A percentile compares a stretch with the other conserved stretches of the same genome.
Conservation (phyloP, 805 yeast species). For the Ogataea nitratoaversa region DNA sequence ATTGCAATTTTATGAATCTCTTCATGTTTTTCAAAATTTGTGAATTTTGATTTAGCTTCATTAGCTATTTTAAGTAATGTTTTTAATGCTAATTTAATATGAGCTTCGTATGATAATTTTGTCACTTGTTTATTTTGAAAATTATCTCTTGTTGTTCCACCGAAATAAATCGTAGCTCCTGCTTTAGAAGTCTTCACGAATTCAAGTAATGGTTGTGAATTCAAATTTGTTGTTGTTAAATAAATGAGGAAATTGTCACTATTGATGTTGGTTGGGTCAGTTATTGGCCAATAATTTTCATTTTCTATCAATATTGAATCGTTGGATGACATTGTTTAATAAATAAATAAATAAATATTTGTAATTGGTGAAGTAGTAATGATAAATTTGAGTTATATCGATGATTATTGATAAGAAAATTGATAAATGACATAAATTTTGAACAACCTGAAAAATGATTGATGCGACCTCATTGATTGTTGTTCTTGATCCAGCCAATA, state of each 20-base stretch:
- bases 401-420: no score
- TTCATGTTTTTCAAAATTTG: slow-evolving; percentile 2
- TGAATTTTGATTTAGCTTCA: slow-evolving; percentile 28
- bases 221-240: slow-evolving; percentile 21
- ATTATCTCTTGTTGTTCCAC: slow-evolving; percentile 46
- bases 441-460: no score
- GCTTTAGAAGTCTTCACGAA: slow-evolving; percentile 41
- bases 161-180: slow-evolving; percentile 47
- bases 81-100: slow-evolving; percentile 36
- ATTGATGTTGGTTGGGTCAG: no score
- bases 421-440: no score
- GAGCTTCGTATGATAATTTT: slow-evolving; percentile 43
- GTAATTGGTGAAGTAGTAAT: no score
- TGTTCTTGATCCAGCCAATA: no score
- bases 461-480: no score
- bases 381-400: no score
- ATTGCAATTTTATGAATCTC: slow-evolving; percentile 35
- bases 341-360: no score
- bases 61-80: slow-evolving; percentile 34
- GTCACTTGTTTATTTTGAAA: slow-evolving; percentile 39
- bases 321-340: no score
- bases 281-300: slow-evolving; percentile 2
- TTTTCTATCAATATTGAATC: neutral
- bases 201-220: slow-evolving; percentile 21
- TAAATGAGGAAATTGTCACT: slow-evolving; percentile 17